Evolutionary conservation across 108 stramenopile species (phyloP).

Genomic region (Craspedostauros australis): DNA sequence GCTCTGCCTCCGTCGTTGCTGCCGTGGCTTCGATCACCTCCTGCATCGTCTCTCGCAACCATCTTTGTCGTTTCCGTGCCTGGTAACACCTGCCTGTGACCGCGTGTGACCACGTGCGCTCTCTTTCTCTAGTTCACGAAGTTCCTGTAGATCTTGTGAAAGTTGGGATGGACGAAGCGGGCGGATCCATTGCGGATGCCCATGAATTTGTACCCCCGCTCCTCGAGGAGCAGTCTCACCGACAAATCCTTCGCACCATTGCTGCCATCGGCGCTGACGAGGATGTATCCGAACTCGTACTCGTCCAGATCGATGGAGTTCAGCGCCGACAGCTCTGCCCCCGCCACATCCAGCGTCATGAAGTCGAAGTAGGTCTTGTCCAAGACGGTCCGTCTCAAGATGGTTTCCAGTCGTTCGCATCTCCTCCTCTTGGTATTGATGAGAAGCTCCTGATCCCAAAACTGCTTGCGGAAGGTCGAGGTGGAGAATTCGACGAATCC

Average conservation of each 20-base stretch:
- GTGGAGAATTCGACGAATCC: constrained; percentile 9
- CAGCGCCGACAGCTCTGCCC: constrained; percentile 3
- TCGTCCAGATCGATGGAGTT: constrained; percentile 1
- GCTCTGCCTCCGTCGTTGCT: too few relatives aligned
- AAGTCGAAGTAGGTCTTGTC: constrained; percentile 6
- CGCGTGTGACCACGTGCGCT: too few relatives aligned
- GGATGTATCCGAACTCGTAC: constrained; percentile 8
- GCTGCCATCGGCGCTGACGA: constrained; percentile 8
- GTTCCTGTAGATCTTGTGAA: background rate
- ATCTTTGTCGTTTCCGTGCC: too few relatives aligned
- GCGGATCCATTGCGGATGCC: background rate
- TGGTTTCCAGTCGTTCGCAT: background rate
- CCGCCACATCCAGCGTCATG: constrained; percentile 7
- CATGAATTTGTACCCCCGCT: background rate
- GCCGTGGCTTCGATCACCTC: too few relatives aligned
- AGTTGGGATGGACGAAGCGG: background rate
- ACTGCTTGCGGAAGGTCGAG: background rate
- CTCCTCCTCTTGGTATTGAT: background rate
- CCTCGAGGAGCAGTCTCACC: background rate
- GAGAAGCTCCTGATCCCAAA: background rate
- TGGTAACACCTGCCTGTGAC: too few relatives aligned
- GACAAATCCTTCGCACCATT: background rate
- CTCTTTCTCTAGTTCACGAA: too few relatives aligned
- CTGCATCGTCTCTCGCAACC: too few relatives aligned
- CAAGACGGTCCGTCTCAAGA: background rate